A percentile compares a stretch with the other conserved stretches of the same genome.
Conservation (phyloP, 148 eudicot genomes). For the Euryodendron excelsum region DNA sequence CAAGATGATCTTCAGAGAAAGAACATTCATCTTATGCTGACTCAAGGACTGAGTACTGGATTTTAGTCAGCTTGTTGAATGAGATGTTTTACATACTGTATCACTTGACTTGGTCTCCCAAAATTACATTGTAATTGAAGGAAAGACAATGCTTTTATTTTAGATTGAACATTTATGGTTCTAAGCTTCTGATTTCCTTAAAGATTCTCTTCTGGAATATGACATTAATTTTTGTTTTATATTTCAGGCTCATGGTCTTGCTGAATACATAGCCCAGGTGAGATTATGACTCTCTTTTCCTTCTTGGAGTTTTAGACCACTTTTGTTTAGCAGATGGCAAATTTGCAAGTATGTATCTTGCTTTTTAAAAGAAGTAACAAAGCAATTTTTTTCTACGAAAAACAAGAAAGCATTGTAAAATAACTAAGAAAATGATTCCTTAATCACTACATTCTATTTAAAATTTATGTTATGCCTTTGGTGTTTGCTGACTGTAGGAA, state of each 20-base stretch:
- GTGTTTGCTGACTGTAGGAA: slow-evolving; percentile 54
- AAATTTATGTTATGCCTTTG: background rate
- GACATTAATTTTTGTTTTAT: slow-evolving; percentile 30
- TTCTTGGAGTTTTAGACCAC: background rate
- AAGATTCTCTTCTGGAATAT: slow-evolving; percentile 14
- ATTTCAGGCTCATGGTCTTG: slow-evolving; percentile 89
- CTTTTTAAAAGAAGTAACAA: background rate
- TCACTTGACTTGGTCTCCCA: background rate
- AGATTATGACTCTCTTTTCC: slow-evolving; percentile 10
- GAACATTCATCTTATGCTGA: background rate
- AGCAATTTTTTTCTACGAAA: background rate
- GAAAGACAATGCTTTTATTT: no score
- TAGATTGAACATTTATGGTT: background rate
- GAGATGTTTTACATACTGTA: background rate
- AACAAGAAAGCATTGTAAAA: background rate
- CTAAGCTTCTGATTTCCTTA: background rate
- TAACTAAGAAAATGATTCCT: background rate
- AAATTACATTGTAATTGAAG: no score
- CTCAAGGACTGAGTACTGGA: background rate
- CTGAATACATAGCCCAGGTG: slow-evolving; percentile 98
- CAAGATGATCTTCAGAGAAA: background rate
- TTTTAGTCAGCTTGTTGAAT: background rate
- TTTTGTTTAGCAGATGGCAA: background rate
- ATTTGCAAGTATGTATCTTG: background rate
- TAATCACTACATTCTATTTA: background rate